Base-by-base conservation (phyloP, 2,329 filamentous ascomycete species). In the Aciculosporium take region DNA sequence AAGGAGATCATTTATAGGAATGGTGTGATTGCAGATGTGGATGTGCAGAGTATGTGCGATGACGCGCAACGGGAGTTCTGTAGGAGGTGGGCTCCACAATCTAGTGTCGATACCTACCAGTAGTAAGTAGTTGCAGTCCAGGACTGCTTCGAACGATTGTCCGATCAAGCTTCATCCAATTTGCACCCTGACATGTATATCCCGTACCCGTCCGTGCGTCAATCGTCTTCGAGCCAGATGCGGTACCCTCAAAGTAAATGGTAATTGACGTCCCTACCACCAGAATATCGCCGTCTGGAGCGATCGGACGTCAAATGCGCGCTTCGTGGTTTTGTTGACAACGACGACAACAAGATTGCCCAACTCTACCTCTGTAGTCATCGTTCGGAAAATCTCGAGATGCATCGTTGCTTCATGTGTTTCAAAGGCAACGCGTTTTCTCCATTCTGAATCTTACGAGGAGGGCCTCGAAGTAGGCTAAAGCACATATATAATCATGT, bases 21-120 rank as follows among this genome's bases (percentile, higher is more conserved):
- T 10, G 37, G 35, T 1, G 38, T 47, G 1, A 47, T 47, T 20
- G 40, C 43, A 10, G 17, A 43, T n/a, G 41, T 20, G 23, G 41
- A 43, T n/a, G 30, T 43, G 7, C 2, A 12, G 30, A 24, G n/a
- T 21, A 43, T 43, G 36, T 43, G 41, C 9, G 24, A 33, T 21
- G 4, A 27, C 15, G 40, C 40, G 7, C 18, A 10, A 15, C 20
- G 23, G 3, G 33, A 32, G 28, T 42, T 42, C 13, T 24, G 20
- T 3, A 42, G 10, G 12, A 24, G 40, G 13, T 37, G 34, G 20
- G 7, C 23, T 6, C 7, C 7, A 17, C 15, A 28, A 32, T 23
- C 5, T 4, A 20, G 30, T 18, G 24, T 28, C 21, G 13, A 4
- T 10, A 12, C 33, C 23, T 36, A 17, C 4, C 23, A n/a, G n/a